phyloP scores from a whole-genome alignment of 2,329 filamentous ascomycete species.

The Sporothrix pallida region DNA sequence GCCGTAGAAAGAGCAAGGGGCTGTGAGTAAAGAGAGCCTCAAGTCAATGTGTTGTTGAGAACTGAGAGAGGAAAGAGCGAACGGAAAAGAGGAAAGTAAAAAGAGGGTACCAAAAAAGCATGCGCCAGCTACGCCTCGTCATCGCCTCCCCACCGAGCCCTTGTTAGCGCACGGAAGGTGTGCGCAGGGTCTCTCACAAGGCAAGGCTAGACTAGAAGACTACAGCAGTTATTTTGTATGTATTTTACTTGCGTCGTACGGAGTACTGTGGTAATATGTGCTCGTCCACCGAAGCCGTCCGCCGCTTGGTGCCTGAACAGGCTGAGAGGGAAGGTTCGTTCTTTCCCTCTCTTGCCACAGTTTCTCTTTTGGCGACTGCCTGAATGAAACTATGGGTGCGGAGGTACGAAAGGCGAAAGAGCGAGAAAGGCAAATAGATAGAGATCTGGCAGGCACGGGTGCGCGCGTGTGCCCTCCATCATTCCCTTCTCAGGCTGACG shows the following conservation, averaged over 20 bases:
- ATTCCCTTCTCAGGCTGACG: slow-evolving; percentile 15
- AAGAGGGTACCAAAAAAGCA: slow-evolving; percentile 17
- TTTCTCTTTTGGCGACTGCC: neutral
- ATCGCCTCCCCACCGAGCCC: slow-evolving; percentile 34
- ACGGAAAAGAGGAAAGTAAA: neutral
- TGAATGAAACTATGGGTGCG: neutral
- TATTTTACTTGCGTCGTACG: neutral
- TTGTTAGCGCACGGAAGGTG: slow-evolving; percentile 31
- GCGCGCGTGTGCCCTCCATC: neutral
- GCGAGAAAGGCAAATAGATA: neutral
- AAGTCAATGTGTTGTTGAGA: neutral
- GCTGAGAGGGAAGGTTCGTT: neutral
- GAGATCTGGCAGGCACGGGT: slow-evolving; percentile 2
- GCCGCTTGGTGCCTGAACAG: slow-evolving; percentile 2
- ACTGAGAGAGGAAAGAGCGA: neutral
- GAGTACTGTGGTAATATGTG: no score
- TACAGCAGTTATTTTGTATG: neutral
- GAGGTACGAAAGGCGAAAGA: slow-evolving; percentile 1
- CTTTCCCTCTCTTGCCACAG: no score
- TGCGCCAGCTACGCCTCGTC: slow-evolving; percentile 38
- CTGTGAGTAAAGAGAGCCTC: neutral
- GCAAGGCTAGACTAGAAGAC: neutral
- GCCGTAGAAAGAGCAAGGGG: neutral
- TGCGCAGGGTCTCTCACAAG: slow-evolving; percentile 19
- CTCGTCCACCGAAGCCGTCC: neutral